These are phyloP conservation scores for Myotisia sp. DNA, from an alignment of 2,329 filamentous ascomycete genomes.

Conservation along the genomic window DNA sequence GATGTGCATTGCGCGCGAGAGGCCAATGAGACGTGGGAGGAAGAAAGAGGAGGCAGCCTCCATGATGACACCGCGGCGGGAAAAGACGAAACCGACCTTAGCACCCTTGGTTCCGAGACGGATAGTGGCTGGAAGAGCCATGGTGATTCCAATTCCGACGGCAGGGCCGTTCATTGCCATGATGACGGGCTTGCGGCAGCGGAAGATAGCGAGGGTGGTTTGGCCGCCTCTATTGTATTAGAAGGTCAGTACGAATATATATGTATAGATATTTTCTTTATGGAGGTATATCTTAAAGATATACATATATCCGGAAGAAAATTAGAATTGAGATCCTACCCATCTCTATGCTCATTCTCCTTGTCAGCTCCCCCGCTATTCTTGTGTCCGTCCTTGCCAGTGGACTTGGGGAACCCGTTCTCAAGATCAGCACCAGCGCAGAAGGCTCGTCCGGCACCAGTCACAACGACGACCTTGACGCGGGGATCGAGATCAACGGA, in stretches of 20 bases:
- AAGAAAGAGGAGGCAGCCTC: conserved; percentile 60
- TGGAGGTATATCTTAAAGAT: no score
- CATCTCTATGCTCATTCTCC: conserved; percentile 39
- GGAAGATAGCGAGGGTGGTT: conserved; percentile 40
- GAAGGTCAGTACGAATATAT: background rate
- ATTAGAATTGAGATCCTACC: conserved; percentile 30
- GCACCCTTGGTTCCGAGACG: conserved; percentile 43
- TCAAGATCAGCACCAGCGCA: conserved; percentile 46
- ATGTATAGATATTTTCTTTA: no score
- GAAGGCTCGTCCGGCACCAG: conserved; percentile 38
- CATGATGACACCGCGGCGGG: conserved; percentile 54
- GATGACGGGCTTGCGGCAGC: conserved; percentile 44
- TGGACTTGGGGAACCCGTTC: conserved; percentile 30
- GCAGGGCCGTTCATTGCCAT: conserved; percentile 42
- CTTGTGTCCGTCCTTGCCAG: conserved; percentile 1
- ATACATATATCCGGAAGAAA: background rate
- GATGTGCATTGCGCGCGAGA: conserved; percentile 48
- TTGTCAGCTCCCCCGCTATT: conserved; percentile 26
- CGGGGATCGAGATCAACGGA: conserved; percentile 41
- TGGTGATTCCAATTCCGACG: conserved; percentile 45
- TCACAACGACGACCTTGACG: conserved; percentile 42
- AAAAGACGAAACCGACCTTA: conserved; percentile 62
- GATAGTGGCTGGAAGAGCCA: conserved; percentile 44
- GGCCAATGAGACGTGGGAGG: conserved; percentile 54
- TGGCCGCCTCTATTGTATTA: conserved; percentile 23